Evolutionary conservation across 768 basidiomycete species (phyloP).

Genomic region (Amanita rimosa): DNA sequence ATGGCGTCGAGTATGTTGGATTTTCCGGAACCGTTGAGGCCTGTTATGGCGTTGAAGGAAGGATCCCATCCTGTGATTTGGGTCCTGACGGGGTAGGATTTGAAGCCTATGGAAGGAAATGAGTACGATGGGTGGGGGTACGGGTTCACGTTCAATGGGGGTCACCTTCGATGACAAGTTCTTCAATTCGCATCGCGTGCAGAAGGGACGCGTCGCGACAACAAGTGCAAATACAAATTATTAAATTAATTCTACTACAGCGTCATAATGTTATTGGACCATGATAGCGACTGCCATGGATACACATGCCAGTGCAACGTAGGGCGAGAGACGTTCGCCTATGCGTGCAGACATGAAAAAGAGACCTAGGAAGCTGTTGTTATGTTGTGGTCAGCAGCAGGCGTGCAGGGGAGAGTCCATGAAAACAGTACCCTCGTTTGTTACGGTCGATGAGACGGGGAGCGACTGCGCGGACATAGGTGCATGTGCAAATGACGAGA

Average conservation of each 20-base stretch:
- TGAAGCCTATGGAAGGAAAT: conserved; percentile 57
- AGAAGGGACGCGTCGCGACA: background rate
- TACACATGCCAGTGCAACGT: conserved; percentile 87
- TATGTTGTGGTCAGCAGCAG: background rate
- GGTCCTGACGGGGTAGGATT: conserved; percentile 94
- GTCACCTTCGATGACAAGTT: conserved; percentile 85
- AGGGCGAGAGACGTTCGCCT: conserved; percentile 96
- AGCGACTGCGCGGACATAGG: conserved; percentile 84
- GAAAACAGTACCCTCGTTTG: conserved; percentile 72
- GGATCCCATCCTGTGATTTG: conserved; percentile 95
- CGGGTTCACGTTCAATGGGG: background rate
- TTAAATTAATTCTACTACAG: too few relatives aligned
- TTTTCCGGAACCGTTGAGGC: conserved; percentile 92
- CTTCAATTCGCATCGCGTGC: conserved; percentile 77
- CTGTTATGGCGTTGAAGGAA: conserved; percentile 98
- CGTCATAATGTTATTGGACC: conserved; percentile 1
- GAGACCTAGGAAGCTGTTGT: conserved; percentile 70
- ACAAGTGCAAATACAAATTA: conserved; percentile 1
- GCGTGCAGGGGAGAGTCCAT: background rate
- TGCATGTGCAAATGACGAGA: conserved; percentile 92
- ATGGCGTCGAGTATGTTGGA: conserved; percentile 99
- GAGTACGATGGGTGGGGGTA: background rate
- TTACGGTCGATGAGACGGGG: conserved; percentile 89
- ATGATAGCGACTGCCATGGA: conserved; percentile 79
- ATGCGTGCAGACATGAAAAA: conserved; percentile 96